Percentiles rank a stretch among this genome's conserved stretches.
These are phyloP conservation scores for Rutstroemia sydowiana DNA, from an alignment of 2,329 filamentous ascomycete genomes.

Conservation along the genomic window DNA sequence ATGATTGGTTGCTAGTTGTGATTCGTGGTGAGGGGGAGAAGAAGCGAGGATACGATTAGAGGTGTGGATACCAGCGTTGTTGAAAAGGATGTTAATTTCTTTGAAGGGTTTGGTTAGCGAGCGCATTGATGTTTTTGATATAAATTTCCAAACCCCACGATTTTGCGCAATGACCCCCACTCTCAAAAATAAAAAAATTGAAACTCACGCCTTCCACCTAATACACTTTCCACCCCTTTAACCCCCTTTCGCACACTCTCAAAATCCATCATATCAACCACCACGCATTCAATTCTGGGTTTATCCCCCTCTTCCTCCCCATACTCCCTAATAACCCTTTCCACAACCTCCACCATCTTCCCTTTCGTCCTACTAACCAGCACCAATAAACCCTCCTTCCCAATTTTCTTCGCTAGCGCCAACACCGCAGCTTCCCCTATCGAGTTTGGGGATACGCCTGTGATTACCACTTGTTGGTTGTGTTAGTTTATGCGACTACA, in stretches of 20 bases:
- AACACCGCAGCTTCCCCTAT: background rate
- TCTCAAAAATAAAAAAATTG: no score
- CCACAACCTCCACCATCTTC: background rate
- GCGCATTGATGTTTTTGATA: no score
- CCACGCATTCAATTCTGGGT: background rate
- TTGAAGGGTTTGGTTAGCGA: background rate
- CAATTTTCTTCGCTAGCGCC: background rate
- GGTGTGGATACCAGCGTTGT: background rate
- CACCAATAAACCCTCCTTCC: background rate
- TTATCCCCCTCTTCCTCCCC: background rate
- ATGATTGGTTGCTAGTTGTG: background rate
- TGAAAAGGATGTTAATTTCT: background rate
- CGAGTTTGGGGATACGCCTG: background rate
- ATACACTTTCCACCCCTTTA: background rate
- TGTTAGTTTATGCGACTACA: no score
- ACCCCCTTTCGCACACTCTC: background rate
- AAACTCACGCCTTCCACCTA: no score
- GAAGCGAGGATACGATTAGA: background rate
- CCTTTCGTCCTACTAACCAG: background rate
- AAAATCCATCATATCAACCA: background rate
- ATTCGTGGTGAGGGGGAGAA: background rate
- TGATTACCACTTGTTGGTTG: background rate
- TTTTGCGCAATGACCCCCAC: no score
- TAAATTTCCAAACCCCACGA: no score
- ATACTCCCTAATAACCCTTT: background rate